Percentiles rank a stretch among this genome's conserved stretches.
phyloP scores from a whole-genome alignment of 225 moss, liverwort and hornwort genomes.

The Polytrichum formosum region DNA sequence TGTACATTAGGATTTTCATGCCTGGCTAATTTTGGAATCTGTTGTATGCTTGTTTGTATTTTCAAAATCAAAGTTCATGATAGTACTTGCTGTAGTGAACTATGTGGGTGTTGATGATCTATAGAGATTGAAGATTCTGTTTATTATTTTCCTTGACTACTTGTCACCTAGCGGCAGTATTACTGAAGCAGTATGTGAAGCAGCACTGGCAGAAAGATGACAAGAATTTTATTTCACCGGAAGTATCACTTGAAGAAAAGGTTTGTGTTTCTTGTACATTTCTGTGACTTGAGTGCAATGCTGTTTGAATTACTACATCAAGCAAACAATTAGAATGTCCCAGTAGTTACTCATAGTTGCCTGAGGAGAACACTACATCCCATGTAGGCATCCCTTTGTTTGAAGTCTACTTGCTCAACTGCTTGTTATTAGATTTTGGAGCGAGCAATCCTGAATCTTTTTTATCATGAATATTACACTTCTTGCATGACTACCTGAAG shows the following conservation, averaged over 20 bases:
- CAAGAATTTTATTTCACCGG: conserved; percentile 66
- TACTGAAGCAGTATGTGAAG: conserved; percentile 91
- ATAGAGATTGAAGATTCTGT: background rate
- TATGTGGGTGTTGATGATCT: no score
- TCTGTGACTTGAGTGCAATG: background rate
- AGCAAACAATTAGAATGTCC: no score
- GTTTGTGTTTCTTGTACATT: conserved; percentile 18
- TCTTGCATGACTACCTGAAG: no score
- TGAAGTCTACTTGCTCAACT: no score
- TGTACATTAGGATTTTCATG: conserved; percentile 3
- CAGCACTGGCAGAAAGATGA: conserved; percentile 96
- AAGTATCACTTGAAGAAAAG: conserved; percentile 77
- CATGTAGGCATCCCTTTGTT: no score
- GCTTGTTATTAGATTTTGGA: no score
- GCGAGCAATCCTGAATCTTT: no score
- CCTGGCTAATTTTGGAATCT: background rate
- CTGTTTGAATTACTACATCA: background rate
- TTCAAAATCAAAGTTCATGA: no score
- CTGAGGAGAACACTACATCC: no score
- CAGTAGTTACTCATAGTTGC: no score
- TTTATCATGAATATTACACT: no score
- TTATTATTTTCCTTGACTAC: conserved; percentile 37
- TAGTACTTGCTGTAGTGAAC: no score
- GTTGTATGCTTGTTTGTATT: background rate
- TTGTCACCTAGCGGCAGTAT: conserved; percentile 77